These are phyloP conservation scores for Zoysia pacifica DNA, from an alignment of 176 grass and related monocot species.

Conservation along the genomic window DNA sequence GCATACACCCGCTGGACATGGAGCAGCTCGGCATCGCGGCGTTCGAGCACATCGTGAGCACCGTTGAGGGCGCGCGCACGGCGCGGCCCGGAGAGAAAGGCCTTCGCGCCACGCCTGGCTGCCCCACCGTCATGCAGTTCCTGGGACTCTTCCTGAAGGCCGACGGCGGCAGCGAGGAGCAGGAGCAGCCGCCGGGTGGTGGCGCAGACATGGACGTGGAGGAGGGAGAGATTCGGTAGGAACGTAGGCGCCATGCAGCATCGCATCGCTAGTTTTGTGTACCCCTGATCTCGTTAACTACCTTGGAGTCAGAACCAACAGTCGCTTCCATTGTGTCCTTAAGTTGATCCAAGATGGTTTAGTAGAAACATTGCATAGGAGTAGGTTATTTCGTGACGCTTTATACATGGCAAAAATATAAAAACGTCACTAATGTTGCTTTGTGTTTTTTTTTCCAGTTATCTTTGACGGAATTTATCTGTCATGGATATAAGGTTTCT, in stretches of 20 bases:
- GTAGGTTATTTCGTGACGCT: no score
- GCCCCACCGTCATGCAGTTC: constrained; percentile 29
- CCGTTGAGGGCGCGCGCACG: not conserved
- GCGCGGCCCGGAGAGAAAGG: not conserved
- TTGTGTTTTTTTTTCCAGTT: no score
- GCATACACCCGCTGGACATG: constrained; percentile 39
- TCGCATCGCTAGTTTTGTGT: not conserved
- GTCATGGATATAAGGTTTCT: no score
- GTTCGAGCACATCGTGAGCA: constrained; percentile 48
- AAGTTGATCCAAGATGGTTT: no score
- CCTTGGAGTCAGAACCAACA: not conserved
- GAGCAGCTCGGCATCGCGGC: constrained; percentile 27
- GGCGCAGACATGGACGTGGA: constrained; percentile 31
- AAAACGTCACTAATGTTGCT: no score
- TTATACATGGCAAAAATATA: no score
- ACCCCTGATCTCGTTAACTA: not conserved
- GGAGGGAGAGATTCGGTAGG: constrained; percentile 41
- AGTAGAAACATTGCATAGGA: no score
- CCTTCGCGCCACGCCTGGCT: not conserved
- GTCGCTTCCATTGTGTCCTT: not conserved
- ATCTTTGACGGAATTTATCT: no score
- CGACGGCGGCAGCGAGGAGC: not conserved
- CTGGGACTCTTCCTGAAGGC: constrained; percentile 40
- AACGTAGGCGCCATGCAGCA: constrained; percentile 9
- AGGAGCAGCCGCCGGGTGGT: not conserved